A percentile compares a stretch with the other conserved stretches of the same genome.
These are phyloP conservation scores for Fusarium marasasianum DNA, from an alignment of 2,329 filamentous ascomycete species.

Conservation along the genomic window DNA sequence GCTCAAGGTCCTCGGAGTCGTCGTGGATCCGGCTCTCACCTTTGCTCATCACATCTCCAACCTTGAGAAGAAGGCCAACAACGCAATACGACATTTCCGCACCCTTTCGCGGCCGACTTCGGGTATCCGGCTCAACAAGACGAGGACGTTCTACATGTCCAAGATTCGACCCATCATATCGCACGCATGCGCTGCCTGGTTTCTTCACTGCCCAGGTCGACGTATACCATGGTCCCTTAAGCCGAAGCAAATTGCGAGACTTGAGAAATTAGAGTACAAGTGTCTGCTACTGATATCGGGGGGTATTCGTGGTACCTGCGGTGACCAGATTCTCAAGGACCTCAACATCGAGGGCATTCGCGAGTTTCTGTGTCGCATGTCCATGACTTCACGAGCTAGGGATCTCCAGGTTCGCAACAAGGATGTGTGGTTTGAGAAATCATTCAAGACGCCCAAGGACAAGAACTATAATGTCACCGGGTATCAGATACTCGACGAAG, in stretches of 20 bases:
- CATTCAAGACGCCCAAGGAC: neutral
- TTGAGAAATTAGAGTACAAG: neutral
- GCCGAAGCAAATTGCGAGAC: neutral
- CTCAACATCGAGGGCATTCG: slow-evolving; percentile 1
- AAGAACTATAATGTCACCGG: neutral
- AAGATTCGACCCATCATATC: slow-evolving; percentile 4
- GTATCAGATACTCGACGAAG: neutral
- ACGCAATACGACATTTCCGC: neutral
- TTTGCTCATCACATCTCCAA: neutral
- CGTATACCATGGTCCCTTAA: neutral
- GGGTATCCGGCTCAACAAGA: neutral
- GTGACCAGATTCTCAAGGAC: neutral
- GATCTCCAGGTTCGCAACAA: neutral
- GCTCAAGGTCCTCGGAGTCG: neutral
- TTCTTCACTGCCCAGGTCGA: neutral
- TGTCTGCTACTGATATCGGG: neutral
- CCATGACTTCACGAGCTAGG: neutral
- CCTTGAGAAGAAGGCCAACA: neutral
- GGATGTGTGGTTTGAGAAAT: neutral
- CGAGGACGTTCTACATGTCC: neutral
- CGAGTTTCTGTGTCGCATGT: neutral
- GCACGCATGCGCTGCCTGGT: slow-evolving; percentile 11
- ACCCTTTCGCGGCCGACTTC: neutral
- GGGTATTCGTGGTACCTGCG: neutral
- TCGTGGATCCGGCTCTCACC: neutral